Conservation (phyloP, 768 basidiomycete species). For the Antrodiella citrinella region DNA sequence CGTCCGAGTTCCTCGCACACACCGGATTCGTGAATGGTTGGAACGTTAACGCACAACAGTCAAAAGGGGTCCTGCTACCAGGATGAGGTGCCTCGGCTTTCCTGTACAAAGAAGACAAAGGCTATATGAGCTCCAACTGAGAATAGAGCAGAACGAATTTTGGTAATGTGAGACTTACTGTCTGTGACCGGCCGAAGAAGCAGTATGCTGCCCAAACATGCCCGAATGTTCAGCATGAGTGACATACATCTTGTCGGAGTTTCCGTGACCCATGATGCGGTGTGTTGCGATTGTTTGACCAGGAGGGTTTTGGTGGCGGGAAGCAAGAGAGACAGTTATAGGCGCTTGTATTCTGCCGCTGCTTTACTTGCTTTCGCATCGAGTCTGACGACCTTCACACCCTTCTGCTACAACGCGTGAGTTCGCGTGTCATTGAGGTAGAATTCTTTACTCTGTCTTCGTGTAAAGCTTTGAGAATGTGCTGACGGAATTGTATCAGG, state of each 20-base stretch:
- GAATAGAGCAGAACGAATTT: conserved; percentile 1
- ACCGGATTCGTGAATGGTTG: conserved; percentile 88
- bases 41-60: conserved; percentile 87
- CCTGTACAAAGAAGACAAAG: conserved; percentile 29
- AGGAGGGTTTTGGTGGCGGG: too few species aligned
- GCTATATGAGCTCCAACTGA: not conserved
- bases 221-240: conserved; percentile 86
- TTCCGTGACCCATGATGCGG: conserved; percentile 74
- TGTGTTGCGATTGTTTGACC: not conserved
- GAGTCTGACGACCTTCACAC: too few species aligned
- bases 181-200: conserved; percentile 67
- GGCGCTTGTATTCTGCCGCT: too few species aligned
- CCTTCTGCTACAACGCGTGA: too few species aligned
- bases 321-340: too few species aligned
- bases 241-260: conserved; percentile 81
- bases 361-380: too few species aligned
- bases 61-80: conserved; percentile 66
- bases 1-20: conserved; percentile 74
- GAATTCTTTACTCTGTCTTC: too few species aligned
- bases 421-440: too few species aligned
- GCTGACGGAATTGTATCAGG: not conserved
- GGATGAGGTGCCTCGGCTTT: conserved; percentile 64
- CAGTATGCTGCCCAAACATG: conserved; percentile 66
- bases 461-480: too few species aligned
- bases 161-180: conserved; percentile 34